A percentile compares a stretch with the other conserved stretches of the same genome.
These are phyloP conservation scores for Phlebiopsis gigantea DNA, from an alignment of 768 basidiomycete species.

Conservation along the genomic window DNA sequence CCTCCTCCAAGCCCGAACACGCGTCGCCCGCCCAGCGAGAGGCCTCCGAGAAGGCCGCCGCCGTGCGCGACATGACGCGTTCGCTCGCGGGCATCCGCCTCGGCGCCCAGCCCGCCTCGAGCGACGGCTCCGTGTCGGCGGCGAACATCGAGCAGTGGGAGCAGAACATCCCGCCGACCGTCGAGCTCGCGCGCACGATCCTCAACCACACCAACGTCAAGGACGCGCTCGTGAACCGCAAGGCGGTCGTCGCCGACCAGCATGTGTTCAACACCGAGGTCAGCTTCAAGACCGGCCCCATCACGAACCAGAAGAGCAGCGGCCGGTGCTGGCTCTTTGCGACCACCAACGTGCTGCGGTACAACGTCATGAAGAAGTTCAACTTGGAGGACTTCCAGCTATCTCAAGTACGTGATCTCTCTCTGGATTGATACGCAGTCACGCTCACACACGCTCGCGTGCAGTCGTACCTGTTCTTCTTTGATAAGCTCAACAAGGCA, in stretches of 20 bases:
- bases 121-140: conserved; percentile 56
- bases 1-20: conserved; percentile 26
- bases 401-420: conserved; percentile 55
- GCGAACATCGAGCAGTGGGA: conserved; percentile 68
- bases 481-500: conserved; percentile 91
- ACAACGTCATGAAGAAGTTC: conserved; percentile 79
- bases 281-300: conserved; percentile 75
- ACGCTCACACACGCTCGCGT: background rate
- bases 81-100: conserved; percentile 7
- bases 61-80: conserved; percentile 12
- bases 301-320: conserved; percentile 83
- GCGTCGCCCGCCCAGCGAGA: conserved; percentile 10
- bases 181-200: conserved; percentile 71
- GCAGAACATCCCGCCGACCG: conserved; percentile 48
- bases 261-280: conserved; percentile 83
- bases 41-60: conserved; percentile 10
- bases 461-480: conserved; percentile 90
- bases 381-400: conserved; percentile 88
- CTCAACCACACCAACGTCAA: conserved; percentile 65
- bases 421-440: background rate
- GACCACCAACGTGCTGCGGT: conserved; percentile 81
- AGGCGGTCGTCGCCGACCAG: conserved; percentile 53
- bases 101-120: conserved; percentile 35
- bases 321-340: conserved; percentile 97
- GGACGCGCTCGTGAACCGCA: conserved; percentile 56